Conservation (phyloP, 768 basidiomycete genomes). For the Bullera alba region DNA sequence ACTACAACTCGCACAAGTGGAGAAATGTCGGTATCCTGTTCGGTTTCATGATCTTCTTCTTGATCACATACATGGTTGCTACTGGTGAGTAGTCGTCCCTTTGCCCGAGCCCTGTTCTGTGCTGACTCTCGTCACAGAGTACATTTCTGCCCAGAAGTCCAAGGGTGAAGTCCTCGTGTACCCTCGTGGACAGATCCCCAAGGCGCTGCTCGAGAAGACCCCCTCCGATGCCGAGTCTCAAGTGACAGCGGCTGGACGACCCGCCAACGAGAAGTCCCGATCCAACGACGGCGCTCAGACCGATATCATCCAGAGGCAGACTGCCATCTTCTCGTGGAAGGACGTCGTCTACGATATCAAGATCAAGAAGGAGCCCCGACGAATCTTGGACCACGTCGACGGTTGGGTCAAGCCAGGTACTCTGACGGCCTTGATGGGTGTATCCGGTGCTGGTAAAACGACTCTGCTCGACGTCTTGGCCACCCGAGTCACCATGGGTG, state of each 20-base stretch:
- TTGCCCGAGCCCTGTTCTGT: neutral
- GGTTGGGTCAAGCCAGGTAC: conserved; percentile 43
- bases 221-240: conserved; percentile 27
- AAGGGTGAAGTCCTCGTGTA: conserved; percentile 48
- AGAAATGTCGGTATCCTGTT: conserved; percentile 43
- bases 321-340: conserved; percentile 45
- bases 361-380: conserved; percentile 48
- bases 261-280: neutral
- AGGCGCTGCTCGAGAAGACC: conserved; percentile 14
- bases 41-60: conserved; percentile 25
- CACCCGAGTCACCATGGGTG: conserved; percentile 47
- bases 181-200: conserved; percentile 39
- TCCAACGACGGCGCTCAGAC: neutral
- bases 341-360: conserved; percentile 47
- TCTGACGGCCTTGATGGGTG: conserved; percentile 49
- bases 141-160: conserved; percentile 43
- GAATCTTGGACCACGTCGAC: conserved; percentile 47
- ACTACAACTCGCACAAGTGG: conserved; percentile 40
- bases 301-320: conserved; percentile 40
- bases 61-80: conserved; percentile 38
- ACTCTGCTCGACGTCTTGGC: conserved; percentile 45
- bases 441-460: conserved; percentile 51
- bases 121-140: conserved; percentile 16
- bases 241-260: neutral
- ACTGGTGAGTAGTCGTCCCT: conserved; percentile 19